Evolutionary conservation across 257 asterid genomes (phyloP).

Genomic region (Solanum medicagineum): DNA sequence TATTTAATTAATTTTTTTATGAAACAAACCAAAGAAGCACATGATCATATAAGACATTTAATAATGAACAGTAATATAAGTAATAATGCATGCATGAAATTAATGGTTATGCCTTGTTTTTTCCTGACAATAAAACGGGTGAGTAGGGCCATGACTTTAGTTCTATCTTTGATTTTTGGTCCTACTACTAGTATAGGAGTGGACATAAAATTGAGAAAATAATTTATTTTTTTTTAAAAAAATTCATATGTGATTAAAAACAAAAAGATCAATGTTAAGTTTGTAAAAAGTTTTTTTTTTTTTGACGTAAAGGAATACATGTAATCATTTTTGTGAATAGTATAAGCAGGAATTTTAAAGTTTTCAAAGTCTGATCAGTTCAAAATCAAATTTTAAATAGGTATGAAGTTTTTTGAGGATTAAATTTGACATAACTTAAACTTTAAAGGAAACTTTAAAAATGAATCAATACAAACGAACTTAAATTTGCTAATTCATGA

Average conservation of each 20-base stretch:
- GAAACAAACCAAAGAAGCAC: neutral
- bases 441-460: neutral
- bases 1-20: neutral
- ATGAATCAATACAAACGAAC: neutral
- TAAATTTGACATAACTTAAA: neutral
- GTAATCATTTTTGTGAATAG: neutral
- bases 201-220: neutral
- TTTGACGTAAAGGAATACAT: neutral
- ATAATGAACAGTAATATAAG: slow-evolving; percentile 4
- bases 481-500: neutral
- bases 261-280: neutral
- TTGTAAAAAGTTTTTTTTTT: neutral
- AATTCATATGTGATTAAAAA: too few relatives aligned
- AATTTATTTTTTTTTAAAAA: too few relatives aligned
- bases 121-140: slow-evolving; percentile 9
- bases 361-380: too few relatives aligned
- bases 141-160: slow-evolving; percentile 13
- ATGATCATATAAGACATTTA: slow-evolving; percentile 1
- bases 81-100: slow-evolving; percentile 27
- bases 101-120: slow-evolving; percentile 6
- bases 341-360: neutral
- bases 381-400: too few relatives aligned
- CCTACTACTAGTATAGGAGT: neutral
- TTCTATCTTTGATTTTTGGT: neutral
- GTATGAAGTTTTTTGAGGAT: neutral